phyloP scores from a whole-genome alignment of 2,329 filamentous ascomycete species.

The Aspergillus japonicus region DNA sequence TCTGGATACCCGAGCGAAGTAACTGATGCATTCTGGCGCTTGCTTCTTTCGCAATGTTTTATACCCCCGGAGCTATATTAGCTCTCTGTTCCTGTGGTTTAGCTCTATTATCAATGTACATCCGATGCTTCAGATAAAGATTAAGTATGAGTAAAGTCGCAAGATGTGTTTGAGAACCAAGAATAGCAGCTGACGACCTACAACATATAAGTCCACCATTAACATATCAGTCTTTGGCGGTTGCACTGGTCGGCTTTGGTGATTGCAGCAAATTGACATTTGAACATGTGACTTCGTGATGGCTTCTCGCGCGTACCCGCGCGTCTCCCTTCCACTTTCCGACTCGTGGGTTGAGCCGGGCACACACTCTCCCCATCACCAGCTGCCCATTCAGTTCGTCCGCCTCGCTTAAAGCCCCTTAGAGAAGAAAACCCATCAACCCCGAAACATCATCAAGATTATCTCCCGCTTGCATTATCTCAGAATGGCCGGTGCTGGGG shows the following conservation, averaged over 20 bases:
- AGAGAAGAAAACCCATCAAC: no score
- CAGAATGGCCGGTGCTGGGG: conserved; percentile 30
- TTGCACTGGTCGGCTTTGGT: neutral
- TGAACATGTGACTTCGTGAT: conserved; percentile 43
- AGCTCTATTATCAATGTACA: neutral
- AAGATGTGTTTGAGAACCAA: neutral
- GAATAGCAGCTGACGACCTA: neutral
- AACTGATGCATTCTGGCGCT: conserved; percentile 19
- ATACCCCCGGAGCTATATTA: conserved; percentile 20
- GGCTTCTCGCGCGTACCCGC: conserved; percentile 23
- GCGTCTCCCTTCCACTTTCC: conserved; percentile 20
- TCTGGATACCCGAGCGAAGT: conserved; percentile 61
- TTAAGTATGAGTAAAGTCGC: neutral
- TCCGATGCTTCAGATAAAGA: neutral
- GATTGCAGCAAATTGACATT: conserved; percentile 5
- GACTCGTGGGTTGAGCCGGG: neutral
- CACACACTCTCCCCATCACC: conserved; percentile 4
- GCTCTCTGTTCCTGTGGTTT: conserved; percentile 11
- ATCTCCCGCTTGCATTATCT: conserved; percentile 8
- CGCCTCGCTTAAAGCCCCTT: no score
- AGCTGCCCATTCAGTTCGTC: neutral
- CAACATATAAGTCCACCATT: no score
- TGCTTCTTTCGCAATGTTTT: conserved; percentile 17
- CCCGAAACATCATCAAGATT: conserved; percentile 7
- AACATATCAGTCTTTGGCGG: no score